phyloP scores from a whole-genome alignment of 2,329 filamentous ascomycete genomes.

The Exophiala aquamarina region DNA sequence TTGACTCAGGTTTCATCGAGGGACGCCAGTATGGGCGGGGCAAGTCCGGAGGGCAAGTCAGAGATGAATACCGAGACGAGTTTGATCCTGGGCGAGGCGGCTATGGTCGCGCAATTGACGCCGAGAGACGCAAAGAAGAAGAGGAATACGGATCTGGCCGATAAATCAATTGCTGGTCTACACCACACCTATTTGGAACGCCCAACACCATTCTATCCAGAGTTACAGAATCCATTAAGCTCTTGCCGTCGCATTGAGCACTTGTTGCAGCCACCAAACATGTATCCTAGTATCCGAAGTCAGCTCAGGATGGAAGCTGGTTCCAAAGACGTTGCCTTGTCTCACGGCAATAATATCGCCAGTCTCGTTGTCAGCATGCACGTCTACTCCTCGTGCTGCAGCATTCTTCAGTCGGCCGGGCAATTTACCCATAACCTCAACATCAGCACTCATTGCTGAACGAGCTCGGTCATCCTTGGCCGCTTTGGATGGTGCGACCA shows the following conservation, averaged over 20 bases:
- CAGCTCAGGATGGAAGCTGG: slow-evolving; percentile 93
- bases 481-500: slow-evolving; percentile 58
- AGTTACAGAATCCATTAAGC: slow-evolving; percentile 1
- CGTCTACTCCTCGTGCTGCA: slow-evolving; percentile 43
- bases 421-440: slow-evolving; percentile 60
- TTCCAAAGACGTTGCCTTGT: slow-evolving; percentile 90
- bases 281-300: slow-evolving; percentile 87
- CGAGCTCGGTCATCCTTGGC: slow-evolving; percentile 47
- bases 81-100: slow-evolving; percentile 94
- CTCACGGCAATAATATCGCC: slow-evolving; percentile 83
- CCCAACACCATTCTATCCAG: slow-evolving; percentile 1
- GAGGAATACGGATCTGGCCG: slow-evolving; percentile 58
- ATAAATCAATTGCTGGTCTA: slow-evolving; percentile 7
- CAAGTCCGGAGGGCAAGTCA: slow-evolving; percentile 93
- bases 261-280: slow-evolving; percentile 84
- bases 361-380: slow-evolving; percentile 40
- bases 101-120: slow-evolving; percentile 74
- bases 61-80: slow-evolving; percentile 96
- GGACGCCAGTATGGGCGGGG: slow-evolving; percentile 93
- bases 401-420: slow-evolving; percentile 53
- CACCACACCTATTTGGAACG: background rate
- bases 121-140: slow-evolving; percentile 59
- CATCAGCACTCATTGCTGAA: slow-evolving; percentile 46
- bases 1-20: slow-evolving; percentile 94
- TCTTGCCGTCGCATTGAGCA: slow-evolving; percentile 45